phyloP scores from a whole-genome alignment of 192 early-diverging fungal species.

The Chytriomyces hyalinus region DNA sequence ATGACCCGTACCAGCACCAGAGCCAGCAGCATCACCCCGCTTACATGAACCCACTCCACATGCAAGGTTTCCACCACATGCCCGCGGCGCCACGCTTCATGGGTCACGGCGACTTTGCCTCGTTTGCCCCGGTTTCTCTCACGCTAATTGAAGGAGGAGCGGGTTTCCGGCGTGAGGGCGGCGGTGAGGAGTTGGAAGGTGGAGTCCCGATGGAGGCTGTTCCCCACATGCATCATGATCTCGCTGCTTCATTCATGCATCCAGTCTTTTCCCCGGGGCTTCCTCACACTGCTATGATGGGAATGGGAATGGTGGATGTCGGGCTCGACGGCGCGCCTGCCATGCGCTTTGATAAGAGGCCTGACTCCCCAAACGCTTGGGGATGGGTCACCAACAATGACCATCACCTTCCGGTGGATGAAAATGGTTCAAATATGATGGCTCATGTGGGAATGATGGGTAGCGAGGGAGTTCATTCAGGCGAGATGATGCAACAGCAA shows the following conservation, averaged over 20 bases:
- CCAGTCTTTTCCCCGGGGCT: slow-evolving; percentile 7
- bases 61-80: slow-evolving; percentile 18
- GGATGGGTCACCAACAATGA: neutral
- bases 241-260: neutral
- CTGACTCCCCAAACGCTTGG: slow-evolving; percentile 22
- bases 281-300: slow-evolving; percentile 9
- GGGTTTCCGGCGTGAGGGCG: neutral
- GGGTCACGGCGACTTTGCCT: neutral
- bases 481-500: too few species aligned
- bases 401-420: neutral
- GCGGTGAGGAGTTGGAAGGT: neutral
- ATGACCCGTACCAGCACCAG: slow-evolving; percentile 3
- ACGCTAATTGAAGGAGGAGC: slow-evolving; percentile 9
- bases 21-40: neutral
- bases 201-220: neutral
- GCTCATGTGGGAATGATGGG: neutral
- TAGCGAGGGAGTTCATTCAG: neutral
- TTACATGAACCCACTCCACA: slow-evolving; percentile 10
- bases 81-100: neutral
- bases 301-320: slow-evolving; percentile 16
- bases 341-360: slow-evolving; percentile 10
- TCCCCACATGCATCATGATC: neutral
- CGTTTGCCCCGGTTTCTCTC: neutral
- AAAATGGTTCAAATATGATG: neutral
- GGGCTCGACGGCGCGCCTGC: neutral